phyloP scores from a whole-genome alignment of 1,284 basidiomycete genomes.

The Clitocybe nebularis region DNA sequence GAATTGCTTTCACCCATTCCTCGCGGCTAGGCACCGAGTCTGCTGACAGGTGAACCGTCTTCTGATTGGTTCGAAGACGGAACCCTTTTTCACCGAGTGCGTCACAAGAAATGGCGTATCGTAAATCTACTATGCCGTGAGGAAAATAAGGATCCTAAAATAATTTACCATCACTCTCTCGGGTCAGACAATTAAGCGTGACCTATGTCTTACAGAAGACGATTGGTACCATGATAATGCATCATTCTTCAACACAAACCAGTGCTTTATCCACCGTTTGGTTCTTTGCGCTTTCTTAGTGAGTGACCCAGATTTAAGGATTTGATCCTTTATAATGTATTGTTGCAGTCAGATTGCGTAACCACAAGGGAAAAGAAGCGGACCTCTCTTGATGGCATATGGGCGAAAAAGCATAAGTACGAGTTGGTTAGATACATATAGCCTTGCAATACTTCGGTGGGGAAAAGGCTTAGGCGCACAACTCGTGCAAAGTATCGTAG shows the following conservation, averaged over 20 bases:
- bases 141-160: constrained; percentile 92
- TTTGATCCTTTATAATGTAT: constrained; percentile 58
- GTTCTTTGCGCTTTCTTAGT: constrained; percentile 83
- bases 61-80: constrained; percentile 77
- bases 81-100: constrained; percentile 70
- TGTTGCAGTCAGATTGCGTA: neutral
- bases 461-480: too few species aligned
- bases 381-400: constrained; percentile 87
- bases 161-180: constrained; percentile 6
- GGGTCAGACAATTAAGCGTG: constrained; percentile 1
- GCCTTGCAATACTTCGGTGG: constrained; percentile 82
- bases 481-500: too few species aligned
- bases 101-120: constrained; percentile 89
- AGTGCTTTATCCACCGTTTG: constrained; percentile 87
- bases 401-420: constrained; percentile 95
- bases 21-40: constrained; percentile 80
- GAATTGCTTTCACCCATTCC: constrained; percentile 92
- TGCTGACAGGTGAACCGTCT: constrained; percentile 67
- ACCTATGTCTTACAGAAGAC: constrained; percentile 60
- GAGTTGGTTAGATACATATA: constrained; percentile 94
- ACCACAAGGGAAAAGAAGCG: constrained; percentile 12
- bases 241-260: constrained; percentile 93
- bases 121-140: constrained; percentile 89
- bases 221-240: constrained; percentile 93
- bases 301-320: constrained; percentile 83